These are phyloP conservation scores for Protostelium mycophagum DNA, from an alignment of 78 protist genomes.

Conservation along the genomic window DNA sequence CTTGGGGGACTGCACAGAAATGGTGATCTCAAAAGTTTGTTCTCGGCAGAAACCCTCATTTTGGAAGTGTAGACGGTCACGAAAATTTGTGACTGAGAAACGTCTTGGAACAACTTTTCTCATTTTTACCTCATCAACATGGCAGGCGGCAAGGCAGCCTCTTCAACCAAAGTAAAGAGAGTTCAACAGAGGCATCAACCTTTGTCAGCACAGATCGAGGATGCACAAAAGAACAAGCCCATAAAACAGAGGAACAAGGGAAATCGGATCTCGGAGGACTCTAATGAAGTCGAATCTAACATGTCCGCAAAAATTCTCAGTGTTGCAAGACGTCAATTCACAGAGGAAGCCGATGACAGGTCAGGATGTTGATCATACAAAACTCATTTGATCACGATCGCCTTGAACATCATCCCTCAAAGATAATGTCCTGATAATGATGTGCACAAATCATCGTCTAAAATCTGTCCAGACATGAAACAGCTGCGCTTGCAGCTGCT, in stretches of 20 bases:
- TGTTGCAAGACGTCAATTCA: background rate
- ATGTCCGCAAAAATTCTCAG: slow-evolving; percentile 10
- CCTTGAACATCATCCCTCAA: background rate
- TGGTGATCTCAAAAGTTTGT: too few relatives aligned
- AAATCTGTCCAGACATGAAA: too few relatives aligned
- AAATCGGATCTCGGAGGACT: background rate
- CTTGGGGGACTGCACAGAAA: too few relatives aligned
- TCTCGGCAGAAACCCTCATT: too few relatives aligned
- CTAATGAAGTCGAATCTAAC: slow-evolving; percentile 16
- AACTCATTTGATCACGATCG: background rate
- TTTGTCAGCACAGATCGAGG: slow-evolving; percentile 47
- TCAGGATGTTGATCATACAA: background rate
- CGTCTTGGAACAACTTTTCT: too few relatives aligned
- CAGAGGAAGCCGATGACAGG: background rate
- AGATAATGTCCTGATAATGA: background rate
- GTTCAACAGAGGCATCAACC: slow-evolving; percentile 40
- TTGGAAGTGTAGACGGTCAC: too few relatives aligned
- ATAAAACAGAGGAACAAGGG: slow-evolving; percentile 4
- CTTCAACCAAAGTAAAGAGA: background rate
- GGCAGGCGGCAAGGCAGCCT: background rate
- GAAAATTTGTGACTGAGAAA: too few relatives aligned
- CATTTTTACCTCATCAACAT: too few relatives aligned
- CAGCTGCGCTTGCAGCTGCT: too few relatives aligned
- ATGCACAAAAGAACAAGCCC: slow-evolving; percentile 26
- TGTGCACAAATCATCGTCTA: background rate